phyloP scores from a whole-genome alignment of 805 yeast genomes.

The Saccharomycopsis synnaedendra region DNA sequence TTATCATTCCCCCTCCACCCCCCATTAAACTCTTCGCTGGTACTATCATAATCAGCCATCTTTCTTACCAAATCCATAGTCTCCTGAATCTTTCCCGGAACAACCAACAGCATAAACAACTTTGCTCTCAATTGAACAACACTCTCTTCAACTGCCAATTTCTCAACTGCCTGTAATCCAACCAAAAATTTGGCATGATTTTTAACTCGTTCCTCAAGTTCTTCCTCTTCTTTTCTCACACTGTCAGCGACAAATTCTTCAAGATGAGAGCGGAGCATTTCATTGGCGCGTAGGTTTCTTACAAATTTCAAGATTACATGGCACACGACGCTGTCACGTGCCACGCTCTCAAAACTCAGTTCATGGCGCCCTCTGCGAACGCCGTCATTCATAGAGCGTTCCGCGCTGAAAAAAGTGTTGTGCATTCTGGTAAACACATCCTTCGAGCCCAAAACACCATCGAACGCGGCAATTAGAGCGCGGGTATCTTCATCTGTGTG shows the following conservation, averaged over 20 bases:
- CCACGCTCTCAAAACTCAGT: slow-evolving; percentile 18
- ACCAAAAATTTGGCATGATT: slow-evolving; percentile 16
- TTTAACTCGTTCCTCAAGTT: slow-evolving; percentile 13
- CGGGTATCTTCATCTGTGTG: background rate
- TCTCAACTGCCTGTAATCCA: slow-evolving; percentile 18
- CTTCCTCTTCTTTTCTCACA: background rate
- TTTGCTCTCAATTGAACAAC: slow-evolving; percentile 21
- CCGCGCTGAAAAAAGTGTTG: slow-evolving; percentile 16
- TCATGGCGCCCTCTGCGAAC: slow-evolving; percentile 20
- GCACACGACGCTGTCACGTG: slow-evolving; percentile 19
- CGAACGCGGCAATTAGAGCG: background rate
- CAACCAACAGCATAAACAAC: slow-evolving; percentile 21
- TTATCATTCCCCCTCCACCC: background rate
- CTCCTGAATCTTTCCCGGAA: slow-evolving; percentile 7
- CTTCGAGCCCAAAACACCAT: background rate
- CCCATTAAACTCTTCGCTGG: slow-evolving; percentile 9
- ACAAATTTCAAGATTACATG: slow-evolving; percentile 19
- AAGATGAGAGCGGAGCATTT: slow-evolving; percentile 19
- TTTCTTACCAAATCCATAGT: slow-evolving; percentile 7
- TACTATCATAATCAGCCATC: slow-evolving; percentile 1
- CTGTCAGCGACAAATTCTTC: background rate
- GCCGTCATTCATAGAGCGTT: slow-evolving; percentile 16
- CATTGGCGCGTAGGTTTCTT: slow-evolving; percentile 22
- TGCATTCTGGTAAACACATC: slow-evolving; percentile 19
- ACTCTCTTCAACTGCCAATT: slow-evolving; percentile 19